These are phyloP conservation scores for Eutrema yunnanense DNA, from an alignment of 345 rosid species.

Conservation along the genomic window DNA sequence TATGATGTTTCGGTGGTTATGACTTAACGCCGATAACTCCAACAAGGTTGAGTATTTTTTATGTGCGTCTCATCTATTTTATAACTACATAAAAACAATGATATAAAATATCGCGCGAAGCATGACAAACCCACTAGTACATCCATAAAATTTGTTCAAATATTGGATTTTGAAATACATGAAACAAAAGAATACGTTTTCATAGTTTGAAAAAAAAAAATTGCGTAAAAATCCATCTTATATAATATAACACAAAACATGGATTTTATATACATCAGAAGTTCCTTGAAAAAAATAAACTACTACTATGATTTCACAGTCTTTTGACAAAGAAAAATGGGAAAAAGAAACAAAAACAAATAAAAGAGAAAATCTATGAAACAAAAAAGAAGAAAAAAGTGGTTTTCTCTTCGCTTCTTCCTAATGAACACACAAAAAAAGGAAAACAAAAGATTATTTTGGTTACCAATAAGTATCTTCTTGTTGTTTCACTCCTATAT, in stretches of 20 bases:
- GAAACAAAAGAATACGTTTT: neutral
- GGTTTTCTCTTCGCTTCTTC: neutral
- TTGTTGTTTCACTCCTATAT: neutral
- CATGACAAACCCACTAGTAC: too few relatives aligned
- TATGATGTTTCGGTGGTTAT: too few relatives aligned
- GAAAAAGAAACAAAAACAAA: neutral
- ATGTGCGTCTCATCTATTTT: too few relatives aligned
- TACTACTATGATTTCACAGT: neutral
- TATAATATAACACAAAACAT: neutral
- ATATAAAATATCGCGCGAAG: too few relatives aligned
- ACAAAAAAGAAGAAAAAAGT: neutral
- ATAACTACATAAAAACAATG: too few relatives aligned
- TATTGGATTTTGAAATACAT: too few relatives aligned
- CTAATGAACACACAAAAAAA: neutral
- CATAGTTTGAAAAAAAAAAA: neutral
- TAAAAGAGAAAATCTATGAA: neutral
- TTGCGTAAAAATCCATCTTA: neutral
- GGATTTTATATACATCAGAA: neutral
- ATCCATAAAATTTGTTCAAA: too few relatives aligned
- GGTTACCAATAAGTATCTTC: neutral
- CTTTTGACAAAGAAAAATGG: neutral
- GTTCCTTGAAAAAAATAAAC: neutral
- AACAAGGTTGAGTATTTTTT: too few relatives aligned
- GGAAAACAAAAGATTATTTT: too few relatives aligned
- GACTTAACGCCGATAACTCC: too few relatives aligned